Evolutionary conservation across 257 asterid genomes (phyloP), one percentile per base, ranked within the genome.

Genomic region (Coffea eugenioides): DNA sequence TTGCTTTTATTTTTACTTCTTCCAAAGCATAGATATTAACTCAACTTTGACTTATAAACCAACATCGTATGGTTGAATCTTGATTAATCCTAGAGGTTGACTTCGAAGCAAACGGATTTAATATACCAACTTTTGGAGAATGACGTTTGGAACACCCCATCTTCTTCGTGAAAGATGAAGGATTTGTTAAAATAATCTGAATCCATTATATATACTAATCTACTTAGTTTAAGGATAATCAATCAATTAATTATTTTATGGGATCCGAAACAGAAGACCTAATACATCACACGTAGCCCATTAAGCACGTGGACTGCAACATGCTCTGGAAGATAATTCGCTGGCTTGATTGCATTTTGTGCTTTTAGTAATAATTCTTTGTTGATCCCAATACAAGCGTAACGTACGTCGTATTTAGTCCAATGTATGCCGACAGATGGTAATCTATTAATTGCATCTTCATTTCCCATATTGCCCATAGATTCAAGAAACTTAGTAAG

Each of bases 231-330:
- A 8, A 11, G 8, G 23, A 21, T 15, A 62, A 31, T 69, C 43
- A 9, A 8, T 13, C n/a, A 52, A 77, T 23, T 56, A 64, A 48
- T 6, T 21, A 39, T 52, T 74, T n/a, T 27, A 16, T 20, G 68
- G 74, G n/a, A 45, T 39, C 65, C 11, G 64, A 31, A 45, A 11
- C 1, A 13, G 31, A 46, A 80, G 52, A 18, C 3, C 6, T 21
- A 71, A 52, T 18, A 67, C 25, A 23, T 2, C 66, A 39, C 77
- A 80, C 80, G 76, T 75, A 56, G 6, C 39, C n/a, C 64, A 27
- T 76, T 5, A 54, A 69, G 84, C 73, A 75, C 84, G 77, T 69
- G 77, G 54, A 13, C 36, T 11, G 57, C 80, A 68, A 57, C 71
- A 76, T 56, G 71, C 49, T 16, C n/a, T 34, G n/a, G 68, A 67